A percentile compares a stretch with the other conserved stretches of the same genome.
phyloP scores from a whole-genome alignment of 2,329 filamentous ascomycete species.

The Mariannaea sp. region DNA sequence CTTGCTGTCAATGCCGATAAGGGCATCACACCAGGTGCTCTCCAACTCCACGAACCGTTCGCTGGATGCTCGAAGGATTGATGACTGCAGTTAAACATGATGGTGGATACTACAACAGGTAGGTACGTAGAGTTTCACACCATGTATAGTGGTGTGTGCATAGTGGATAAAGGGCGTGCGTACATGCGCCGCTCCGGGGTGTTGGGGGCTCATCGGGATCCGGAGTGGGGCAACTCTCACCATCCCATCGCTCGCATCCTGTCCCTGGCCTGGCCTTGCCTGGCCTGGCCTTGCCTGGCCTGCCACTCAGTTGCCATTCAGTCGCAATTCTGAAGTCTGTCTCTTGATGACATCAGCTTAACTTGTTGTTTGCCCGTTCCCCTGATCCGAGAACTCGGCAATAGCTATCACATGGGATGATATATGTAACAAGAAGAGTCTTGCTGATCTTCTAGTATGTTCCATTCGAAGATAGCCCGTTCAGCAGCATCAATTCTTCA shows the following conservation, averaged over 20 bases:
- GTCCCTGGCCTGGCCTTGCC: too few relatives aligned
- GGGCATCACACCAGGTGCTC: neutral
- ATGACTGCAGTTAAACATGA: neutral
- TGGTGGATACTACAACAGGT: neutral
- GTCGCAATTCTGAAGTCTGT: constrained; percentile 2
- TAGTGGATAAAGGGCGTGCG: neutral
- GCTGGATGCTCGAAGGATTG: constrained; percentile 1
- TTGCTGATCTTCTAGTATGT: too few relatives aligned
- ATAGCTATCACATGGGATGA: too few relatives aligned
- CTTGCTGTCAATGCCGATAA: neutral
- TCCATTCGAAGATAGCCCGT: too few relatives aligned
- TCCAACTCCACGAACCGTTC: constrained; percentile 9
- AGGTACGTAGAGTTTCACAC: neutral
- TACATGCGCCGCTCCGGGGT: constrained; percentile 19
- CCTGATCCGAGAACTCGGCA: constrained; percentile 12
- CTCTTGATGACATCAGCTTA: constrained; percentile 8
- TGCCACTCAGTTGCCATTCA: neutral
- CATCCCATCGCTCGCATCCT: constrained; percentile 9
- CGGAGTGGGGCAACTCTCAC: constrained; percentile 14
- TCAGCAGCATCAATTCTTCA: too few relatives aligned
- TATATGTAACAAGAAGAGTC: too few relatives aligned
- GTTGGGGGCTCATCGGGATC: constrained; percentile 33
- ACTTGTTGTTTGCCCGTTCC: neutral
- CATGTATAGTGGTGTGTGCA: constrained; percentile 10
- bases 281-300: constrained; percentile 1